phyloP scores from a whole-genome alignment of 179 eudicot species.

The Carnegiea gigantea region DNA sequence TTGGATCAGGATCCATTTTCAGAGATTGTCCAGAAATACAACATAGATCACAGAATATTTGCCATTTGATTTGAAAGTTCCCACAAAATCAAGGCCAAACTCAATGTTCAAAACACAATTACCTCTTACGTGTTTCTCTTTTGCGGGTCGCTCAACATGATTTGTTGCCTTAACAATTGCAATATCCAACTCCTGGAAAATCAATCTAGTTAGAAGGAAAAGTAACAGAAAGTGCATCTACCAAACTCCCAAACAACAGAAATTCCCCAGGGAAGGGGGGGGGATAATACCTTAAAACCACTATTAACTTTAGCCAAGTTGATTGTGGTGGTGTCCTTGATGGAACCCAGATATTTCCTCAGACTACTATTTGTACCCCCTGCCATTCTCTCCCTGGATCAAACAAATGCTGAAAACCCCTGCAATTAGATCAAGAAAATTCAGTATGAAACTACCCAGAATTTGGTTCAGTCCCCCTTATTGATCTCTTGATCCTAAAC shows the following conservation, averaged over 20 bases:
- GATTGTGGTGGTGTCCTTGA: constrained; percentile 89
- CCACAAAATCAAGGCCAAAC: neutral
- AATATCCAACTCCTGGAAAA: constrained; percentile 74
- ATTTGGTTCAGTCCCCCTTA: neutral
- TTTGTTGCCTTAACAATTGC: constrained; percentile 92
- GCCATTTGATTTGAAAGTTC: neutral
- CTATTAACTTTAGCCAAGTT: constrained; percentile 95
- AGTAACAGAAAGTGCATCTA: neutral
- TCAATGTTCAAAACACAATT: constrained; percentile 3
- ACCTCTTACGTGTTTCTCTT: constrained; percentile 88
- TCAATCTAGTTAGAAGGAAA: constrained; percentile 2
- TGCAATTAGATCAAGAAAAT: constrained; percentile 15
- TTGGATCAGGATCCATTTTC: neutral
- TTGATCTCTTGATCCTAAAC: neutral
- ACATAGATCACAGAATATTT: neutral
- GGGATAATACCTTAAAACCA: constrained; percentile 69
- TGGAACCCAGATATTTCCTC: constrained; percentile 85
- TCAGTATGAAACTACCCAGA: constrained; percentile 11
- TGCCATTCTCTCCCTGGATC: constrained; percentile 53
- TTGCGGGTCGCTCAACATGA: constrained; percentile 91
- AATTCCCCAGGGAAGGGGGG: constrained; percentile 6
- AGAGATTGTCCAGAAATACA: neutral
- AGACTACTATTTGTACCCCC: constrained; percentile 74
- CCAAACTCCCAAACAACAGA: neutral
- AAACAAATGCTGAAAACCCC: constrained; percentile 7